phyloP scores from a whole-genome alignment of 805 yeast genomes.

The Candida peoriensis region DNA sequence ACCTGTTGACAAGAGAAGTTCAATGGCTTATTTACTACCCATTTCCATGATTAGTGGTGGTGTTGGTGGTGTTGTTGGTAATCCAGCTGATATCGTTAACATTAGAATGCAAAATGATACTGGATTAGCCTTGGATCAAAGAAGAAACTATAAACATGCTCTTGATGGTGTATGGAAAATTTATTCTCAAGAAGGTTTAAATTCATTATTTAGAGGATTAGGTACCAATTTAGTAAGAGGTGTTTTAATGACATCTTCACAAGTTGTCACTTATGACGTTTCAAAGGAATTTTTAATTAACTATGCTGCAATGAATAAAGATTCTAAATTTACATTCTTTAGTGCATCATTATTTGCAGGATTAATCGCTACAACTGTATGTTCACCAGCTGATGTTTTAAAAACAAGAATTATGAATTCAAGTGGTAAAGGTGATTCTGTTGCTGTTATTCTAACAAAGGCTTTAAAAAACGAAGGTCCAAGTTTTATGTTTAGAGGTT shows the following conservation, averaged over 20 bases:
- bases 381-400: constrained; percentile 90
- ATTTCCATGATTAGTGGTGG: constrained; percentile 85
- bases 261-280: constrained; percentile 81
- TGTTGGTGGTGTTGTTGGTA: constrained; percentile 80
- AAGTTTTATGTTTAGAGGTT: constrained; percentile 81
- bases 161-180: constrained; percentile 68
- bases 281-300: constrained; percentile 59
- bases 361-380: constrained; percentile 82
- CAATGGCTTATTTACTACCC: constrained; percentile 59
- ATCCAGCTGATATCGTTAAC: constrained; percentile 83
- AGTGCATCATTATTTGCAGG: constrained; percentile 78
- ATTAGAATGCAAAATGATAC: constrained; percentile 90
- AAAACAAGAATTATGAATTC: constrained; percentile 85
- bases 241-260: constrained; percentile 84
- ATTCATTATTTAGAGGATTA: constrained; percentile 64
- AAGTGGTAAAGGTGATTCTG: constrained; percentile 35
- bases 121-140: constrained; percentile 53
- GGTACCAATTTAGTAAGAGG: constrained; percentile 78
- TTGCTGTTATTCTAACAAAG: constrained; percentile 41
- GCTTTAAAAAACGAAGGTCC: constrained; percentile 70
- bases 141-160: constrained; percentile 75
- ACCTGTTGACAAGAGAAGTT: constrained; percentile 40
- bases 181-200: constrained; percentile 51
- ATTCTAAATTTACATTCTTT: constrained; percentile 67
- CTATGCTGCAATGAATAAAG: constrained; percentile 45